Base-by-base conservation (phyloP, 768 basidiomycete species). In the Pleurotus citrinopileatus region DNA sequence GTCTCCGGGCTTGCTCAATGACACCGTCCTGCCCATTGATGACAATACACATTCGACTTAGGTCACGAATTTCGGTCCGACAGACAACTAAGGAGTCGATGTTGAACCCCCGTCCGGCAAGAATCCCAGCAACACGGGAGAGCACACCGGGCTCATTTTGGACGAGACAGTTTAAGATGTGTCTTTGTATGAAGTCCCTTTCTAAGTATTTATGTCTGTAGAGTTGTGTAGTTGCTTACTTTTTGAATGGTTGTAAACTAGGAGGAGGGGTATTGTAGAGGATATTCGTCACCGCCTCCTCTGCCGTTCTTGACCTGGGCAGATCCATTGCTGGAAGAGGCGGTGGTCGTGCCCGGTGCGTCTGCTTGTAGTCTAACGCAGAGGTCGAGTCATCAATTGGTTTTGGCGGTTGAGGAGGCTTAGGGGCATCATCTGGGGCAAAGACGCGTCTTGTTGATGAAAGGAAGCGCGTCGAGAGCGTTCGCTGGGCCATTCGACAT, bases 71-170 rank as follows among this genome's bases (percentile, higher is more conserved):
- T 72, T 98, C 97, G 32, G 97, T 99, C 51, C 91, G 83, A 72
- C 97, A 99, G 22, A 99, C 97, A 63, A 99, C 97, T 58, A 99
- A 78, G 3, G 96, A 98, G 72, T 99, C 96, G 68, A 96, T 91
- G 76, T 99, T 99, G 79, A 99, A 97, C 3, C 97, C 97, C 59
- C 97, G 80, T 37, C 92, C 97, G 17, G 97, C 97, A 20, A 99
- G 81, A 64, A 96, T 98, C 52, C 97, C 97, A 4, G 96, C 96
- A 2, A 99, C 94, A 61, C 97, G 89, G 25, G 96, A 97, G 10
- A 99, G 81, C n/a, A 99, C 97, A 64, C 97, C 97, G 2, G 97
- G 97, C 73, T 99, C 97, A 67, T 99, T 98, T 71, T 99, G 97
- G 3, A 98, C 97, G 56, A 99, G 84, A 69, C 95, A 98, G 73